Evolutionary conservation across 2,329 filamentous ascomycete genomes (phyloP), one percentile per base, ranked within the genome.

Genomic region (Phoma sp.): DNA sequence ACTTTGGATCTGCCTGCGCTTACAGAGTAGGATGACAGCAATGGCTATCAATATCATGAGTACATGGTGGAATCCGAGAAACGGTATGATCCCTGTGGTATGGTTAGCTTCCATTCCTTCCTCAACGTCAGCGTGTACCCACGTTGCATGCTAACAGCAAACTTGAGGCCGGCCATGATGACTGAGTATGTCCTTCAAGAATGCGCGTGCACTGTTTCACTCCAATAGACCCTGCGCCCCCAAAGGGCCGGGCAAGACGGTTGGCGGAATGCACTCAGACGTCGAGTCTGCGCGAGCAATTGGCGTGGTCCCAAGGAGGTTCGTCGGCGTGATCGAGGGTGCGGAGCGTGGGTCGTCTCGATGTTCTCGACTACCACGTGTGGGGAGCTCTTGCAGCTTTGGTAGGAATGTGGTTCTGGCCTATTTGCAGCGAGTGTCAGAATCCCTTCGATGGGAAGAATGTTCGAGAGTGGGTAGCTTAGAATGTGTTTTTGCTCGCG

Each of bases 1-100:
- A 64, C 61, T 21, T 56, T 13, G 8, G 32, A 37, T 41, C 24
- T 21, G 31, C 52, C 39, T 44, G n/a, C 29, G 84, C 92, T 80
- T 82, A 96, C 93, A 98, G 64, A 99, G 83, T 74, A 99, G 82
- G 76, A 99, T 96, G 71, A 99, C 96, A 40, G 93, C 86, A 55
- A 97, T 81, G 51, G 91, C 93, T 72, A 99, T 96, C 64, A 99
- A 81, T 68, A 99, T 92, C 95, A 99, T 99, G 76, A 99, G 85
- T 63, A 98, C 89, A 86, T 99, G 86, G 72, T 88, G 86, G 86
- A 87, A 88, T 59, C 85, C 85, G 62, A 88, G 78, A 73, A 85
- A 81, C 56, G 85, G 84, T 74, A 87, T 78, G 68, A 87, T 78
- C 68, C 84, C 82, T 84, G 51, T 46, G 22, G 35, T 31, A 22